Base-by-base conservation (phyloP, 768 basidiomycete species). In the Lactarius deliciosus region DNA sequence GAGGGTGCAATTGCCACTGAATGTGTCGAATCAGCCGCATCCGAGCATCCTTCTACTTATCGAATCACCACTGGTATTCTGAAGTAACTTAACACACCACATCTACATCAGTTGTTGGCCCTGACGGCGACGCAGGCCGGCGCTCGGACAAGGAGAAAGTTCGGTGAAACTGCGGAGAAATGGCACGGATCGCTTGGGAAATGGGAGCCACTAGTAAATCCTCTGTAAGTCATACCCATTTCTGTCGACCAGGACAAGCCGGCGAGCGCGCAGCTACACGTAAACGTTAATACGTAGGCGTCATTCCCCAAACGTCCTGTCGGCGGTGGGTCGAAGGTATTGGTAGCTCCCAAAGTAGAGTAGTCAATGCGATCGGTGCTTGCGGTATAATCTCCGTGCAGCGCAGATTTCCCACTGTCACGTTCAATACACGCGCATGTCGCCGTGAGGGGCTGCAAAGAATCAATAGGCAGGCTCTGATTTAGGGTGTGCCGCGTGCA, bases 151-250 rank as follows among this genome's bases (percentile, higher is more conserved):
- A 38, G 55, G 55, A 2, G n/a, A 63, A 65, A 62, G 6, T 25
- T 63, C 65, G 65, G 65, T 18, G 30, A 63, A 63, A 54, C 40
- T 28, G 34, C 57, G 61, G 61, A 34, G 45, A 53, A 40, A 13
- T 25, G 16, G 43, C n/a, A 32, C 13, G 30, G 28, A 28, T 38
- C 36, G 47, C 16, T 11, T 16, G 16, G 13, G 6, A 11, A n/a
- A 28, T 32, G 36, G 56, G n/a, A 32, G 38, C 56, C 18, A 57
- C 34, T 32, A n/a, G 56, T 36, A 34, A 30, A 36, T 30, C 34
- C 18, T 8, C 18, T 10, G 18, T 20, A 25, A 18, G 2, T 15
- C 30, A 32, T 32, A 30, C 54, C 10, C 43, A 55, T 54, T 16
- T n/a, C 53, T 8, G 28, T 16, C 22, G 20, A 32, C 25, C 18